Evolutionary conservation across 371 early-diverging fungal species (phyloP), one percentile per base, ranked within the genome.

Genomic region (Mucor racemosus): DNA sequence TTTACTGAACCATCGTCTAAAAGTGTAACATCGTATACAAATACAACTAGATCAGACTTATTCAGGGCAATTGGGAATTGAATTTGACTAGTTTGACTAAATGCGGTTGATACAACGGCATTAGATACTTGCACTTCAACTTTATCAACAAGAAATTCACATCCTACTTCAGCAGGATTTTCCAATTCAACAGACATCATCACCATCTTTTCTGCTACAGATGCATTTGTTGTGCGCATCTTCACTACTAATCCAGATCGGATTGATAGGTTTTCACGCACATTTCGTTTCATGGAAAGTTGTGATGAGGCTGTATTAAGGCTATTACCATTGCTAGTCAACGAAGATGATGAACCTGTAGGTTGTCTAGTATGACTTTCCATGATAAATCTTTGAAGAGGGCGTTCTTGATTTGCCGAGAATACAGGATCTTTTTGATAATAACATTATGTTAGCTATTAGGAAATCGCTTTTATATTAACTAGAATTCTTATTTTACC

Each of bases 101-200:
- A 82, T 3, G 80, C 76, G 31, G 74, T 62, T 0, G 87, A 75
- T 0, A 89, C 87, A 0, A 86, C 84, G 0, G 88, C 85, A 64
- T 86, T 82, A 0, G 88, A 84, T 17, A 89, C 86, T 14, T 86
- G 83, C 0, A 89, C 87, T 34, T 88, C 86, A 13, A 89, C 73
- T 10, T 77, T 73, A 10, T 84, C 80, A 26, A 85, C 77, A 15
- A 76, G 64, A 66, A 89, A 89, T 35, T 79, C 79, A 63, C 84
- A 85, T 1, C 83, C 84, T 17, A 82, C 79, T 33, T 84, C 86
- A 2, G 78, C 73, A 41, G 87, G 86, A 65, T 89, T 89, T 62
- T 89, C 90, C 11, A 89, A 71, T 55, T 89, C 90, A 0, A 89
- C 84, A 0, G 90, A 89, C 90, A 89, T 89, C 86, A 88, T 89